phyloP scores from a whole-genome alignment of 352 stramenopile genomes.

The Globisporangium cederbergense region DNA sequence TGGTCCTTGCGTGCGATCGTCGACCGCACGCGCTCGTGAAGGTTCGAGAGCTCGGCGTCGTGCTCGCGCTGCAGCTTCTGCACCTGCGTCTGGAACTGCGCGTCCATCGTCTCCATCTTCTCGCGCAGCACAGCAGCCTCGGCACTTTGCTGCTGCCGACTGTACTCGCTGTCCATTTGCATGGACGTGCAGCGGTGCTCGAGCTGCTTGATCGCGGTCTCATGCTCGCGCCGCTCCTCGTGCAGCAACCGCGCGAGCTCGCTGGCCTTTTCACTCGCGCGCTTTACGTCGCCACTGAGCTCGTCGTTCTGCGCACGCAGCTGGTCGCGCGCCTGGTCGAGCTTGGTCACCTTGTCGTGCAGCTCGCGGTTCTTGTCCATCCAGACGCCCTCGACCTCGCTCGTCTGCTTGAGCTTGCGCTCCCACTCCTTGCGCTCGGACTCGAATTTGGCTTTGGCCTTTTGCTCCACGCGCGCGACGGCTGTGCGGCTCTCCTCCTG shows the following conservation, averaged over 20 bases:
- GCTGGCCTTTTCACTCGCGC: slow-evolving; percentile 40
- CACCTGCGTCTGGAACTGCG: slow-evolving; percentile 36
- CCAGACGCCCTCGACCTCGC: slow-evolving; percentile 78
- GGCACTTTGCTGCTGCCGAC: slow-evolving; percentile 37
- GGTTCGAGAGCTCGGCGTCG: slow-evolving; percentile 47
- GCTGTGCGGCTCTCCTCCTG: slow-evolving; percentile 61
- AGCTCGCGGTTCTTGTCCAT: slow-evolving; percentile 84
- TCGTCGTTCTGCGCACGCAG: slow-evolving; percentile 46
- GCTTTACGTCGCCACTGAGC: slow-evolving; percentile 35
- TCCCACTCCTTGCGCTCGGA: slow-evolving; percentile 64
- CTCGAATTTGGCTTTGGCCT: slow-evolving; percentile 44
- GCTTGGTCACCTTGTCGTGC: slow-evolving; percentile 56
- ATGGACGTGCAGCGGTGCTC: slow-evolving; percentile 42
- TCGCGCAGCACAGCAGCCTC: slow-evolving; percentile 47
- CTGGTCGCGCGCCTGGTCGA: slow-evolving; percentile 47
- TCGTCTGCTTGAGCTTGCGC: slow-evolving; percentile 71
- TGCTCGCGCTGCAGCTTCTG: slow-evolving; percentile 46
- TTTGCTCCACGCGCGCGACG: slow-evolving; percentile 49
- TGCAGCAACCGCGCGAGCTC: slow-evolving; percentile 56
- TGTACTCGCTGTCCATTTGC: slow-evolving; percentile 38
- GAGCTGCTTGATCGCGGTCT: slow-evolving; percentile 33
- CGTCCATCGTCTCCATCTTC: slow-evolving; percentile 36
- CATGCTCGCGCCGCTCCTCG: slow-evolving; percentile 56
- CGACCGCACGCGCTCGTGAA: slow-evolving; percentile 68
- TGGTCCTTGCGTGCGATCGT: slow-evolving; percentile 72